Evolutionary conservation across 1,284 basidiomycete species (phyloP), one percentile per base, ranked within the genome.

Genomic region (Hypsizygus ulmarius): DNA sequence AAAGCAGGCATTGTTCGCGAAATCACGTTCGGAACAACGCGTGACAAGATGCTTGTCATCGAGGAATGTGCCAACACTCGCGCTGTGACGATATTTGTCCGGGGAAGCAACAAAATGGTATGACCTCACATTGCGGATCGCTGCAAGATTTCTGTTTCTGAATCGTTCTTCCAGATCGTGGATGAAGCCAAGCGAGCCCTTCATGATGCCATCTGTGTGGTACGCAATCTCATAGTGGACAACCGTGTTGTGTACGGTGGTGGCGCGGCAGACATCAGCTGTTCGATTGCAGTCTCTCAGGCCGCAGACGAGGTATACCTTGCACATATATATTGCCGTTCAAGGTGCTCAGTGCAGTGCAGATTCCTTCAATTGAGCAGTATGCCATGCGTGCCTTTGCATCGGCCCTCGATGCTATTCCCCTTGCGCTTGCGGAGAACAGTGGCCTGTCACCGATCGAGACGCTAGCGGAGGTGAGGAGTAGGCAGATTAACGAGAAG

Each of bases 321-420:
- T 11, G 16, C 5, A n/a, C 36, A 30, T 50, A 43, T 1, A 14
- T 42, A 9, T 14, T 14, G 39, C 27, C 15, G 11, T 11, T 34
- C 25, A 48, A 40, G 19, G 27, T 21, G 47, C 40, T 14, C 49
- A 50, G 37, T 15, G 38, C 19, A 29, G 25, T 25, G 21, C 18
- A 92, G 87, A 97, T 97, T 60, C 87, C 96, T 1, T 82, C 92
- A 7, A 96, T 99, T 61, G 96, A 99, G 71, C 96, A 99, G 75
- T 99, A 99, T 65, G 96, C 96, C 1, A 98, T 99, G 95, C 89
- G 96, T 37, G 95, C 96, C 12, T 99, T 98, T 65, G 82, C 96
- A 1, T 90, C 90, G 25, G 96, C 96, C 8, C 74, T 99, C 6
- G 96, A 99, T 62, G 81, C 94, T 8, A 75, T 98, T 44, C 97